Evolutionary conservation across 345 rosid species (phyloP).

Genomic region (Noccaea bulbosa): DNA sequence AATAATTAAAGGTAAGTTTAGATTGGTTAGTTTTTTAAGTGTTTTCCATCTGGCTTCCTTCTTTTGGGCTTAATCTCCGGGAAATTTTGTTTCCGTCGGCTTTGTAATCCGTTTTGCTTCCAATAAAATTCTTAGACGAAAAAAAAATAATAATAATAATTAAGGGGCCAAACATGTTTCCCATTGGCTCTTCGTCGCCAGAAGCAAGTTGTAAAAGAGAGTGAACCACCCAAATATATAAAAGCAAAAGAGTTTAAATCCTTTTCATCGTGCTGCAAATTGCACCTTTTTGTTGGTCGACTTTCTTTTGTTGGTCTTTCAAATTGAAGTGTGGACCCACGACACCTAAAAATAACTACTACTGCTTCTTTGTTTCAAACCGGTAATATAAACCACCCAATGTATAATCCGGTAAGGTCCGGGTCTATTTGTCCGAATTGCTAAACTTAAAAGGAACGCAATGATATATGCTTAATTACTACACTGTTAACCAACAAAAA

Average conservation of each 20-base stretch:
- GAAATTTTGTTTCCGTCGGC: no score
- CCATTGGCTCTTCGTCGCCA: constrained; percentile 37
- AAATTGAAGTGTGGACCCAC: constrained; percentile 17
- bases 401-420: constrained; percentile 16
- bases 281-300: constrained; percentile 25
- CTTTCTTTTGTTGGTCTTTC: constrained; percentile 16
- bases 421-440: constrained; percentile 10
- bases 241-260: background rate
- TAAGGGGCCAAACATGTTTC: constrained; percentile 27
- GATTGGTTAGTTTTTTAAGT: no score
- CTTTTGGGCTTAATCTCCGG: no score
- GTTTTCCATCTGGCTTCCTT: no score
- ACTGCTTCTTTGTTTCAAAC: constrained; percentile 11
- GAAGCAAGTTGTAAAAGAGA: constrained; percentile 43
- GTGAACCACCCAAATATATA: constrained; percentile 31
- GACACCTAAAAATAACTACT: constrained; percentile 11
- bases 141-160: constrained; percentile 1
- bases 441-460: background rate
- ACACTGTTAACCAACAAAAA: no score
- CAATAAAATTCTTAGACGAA: no score
- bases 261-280: constrained; percentile 31
- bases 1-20: constrained; percentile 5
- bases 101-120: no score
- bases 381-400: constrained; percentile 11
- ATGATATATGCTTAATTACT: no score